Evolutionary conservation across 1,139 yeast species (phyloP).

Genomic region (Nakaseomyces nivariensis): DNA sequence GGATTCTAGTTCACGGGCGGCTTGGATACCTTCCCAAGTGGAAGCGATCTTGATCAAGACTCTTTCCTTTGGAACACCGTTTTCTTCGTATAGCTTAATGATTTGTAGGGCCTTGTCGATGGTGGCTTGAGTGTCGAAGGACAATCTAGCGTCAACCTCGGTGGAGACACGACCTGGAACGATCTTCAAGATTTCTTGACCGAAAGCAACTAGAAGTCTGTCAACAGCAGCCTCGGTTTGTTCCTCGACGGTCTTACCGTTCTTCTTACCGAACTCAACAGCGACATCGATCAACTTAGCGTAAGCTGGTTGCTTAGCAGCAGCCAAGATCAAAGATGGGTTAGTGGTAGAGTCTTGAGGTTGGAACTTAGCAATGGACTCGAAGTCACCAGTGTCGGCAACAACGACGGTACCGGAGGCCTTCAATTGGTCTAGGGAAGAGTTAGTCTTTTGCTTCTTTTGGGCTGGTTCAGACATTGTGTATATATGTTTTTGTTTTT

Average conservation of each 20-base stretch:
- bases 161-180: constrained; percentile 99
- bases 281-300: constrained; percentile 86
- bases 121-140: constrained; percentile 90
- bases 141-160: constrained; percentile 96
- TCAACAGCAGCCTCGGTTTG: constrained; percentile 75
- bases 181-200: constrained; percentile 82
- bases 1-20: constrained; percentile 89
- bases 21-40: constrained; percentile 99
- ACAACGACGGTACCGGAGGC: constrained; percentile 94
- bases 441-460: constrained; percentile 38
- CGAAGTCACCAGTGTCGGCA: constrained; percentile 98
- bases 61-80: constrained; percentile 82
- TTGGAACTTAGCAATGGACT: constrained; percentile 91
- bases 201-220: constrained; percentile 89
- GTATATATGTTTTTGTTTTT: neutral
- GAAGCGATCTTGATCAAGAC: constrained; percentile 93
- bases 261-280: constrained; percentile 67
- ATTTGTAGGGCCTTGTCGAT: constrained; percentile 83
- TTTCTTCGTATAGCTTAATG: constrained; percentile 71
- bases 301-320: constrained; percentile 83
- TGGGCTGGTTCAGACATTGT: constrained; percentile 27
- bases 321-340: constrained; percentile 96
- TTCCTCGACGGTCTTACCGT: constrained; percentile 48
- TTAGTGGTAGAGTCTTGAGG: constrained; percentile 99
- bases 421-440: constrained; percentile 87